These are phyloP conservation scores for Suillus subalutaceus DNA, from an alignment of 768 basidiomycete species.

Conservation along the genomic window DNA sequence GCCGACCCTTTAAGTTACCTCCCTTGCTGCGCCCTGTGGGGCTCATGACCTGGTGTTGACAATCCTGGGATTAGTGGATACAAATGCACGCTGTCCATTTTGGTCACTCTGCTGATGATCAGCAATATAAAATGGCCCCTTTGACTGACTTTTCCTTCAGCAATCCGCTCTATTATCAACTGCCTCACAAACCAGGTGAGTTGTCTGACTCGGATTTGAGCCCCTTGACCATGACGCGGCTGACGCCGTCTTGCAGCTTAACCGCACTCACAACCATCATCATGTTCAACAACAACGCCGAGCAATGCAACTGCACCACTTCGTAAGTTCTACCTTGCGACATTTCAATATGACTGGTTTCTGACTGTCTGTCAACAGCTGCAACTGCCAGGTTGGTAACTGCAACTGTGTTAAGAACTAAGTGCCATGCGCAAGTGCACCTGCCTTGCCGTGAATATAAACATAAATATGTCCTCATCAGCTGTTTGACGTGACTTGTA, in stretches of 20 bases:
- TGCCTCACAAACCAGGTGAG: not conserved
- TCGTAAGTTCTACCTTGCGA: slow-evolving; percentile 6
- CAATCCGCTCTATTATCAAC: not conserved
- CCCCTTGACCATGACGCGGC: not conserved
- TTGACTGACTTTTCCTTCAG: not conserved
- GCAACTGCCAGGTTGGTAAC: slow-evolving; percentile 11
- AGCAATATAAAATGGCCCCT: not conserved
- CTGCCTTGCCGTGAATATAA: not conserved
- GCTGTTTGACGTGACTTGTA: not conserved
- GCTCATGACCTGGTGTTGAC: not conserved
- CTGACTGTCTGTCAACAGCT: slow-evolving; percentile 6
- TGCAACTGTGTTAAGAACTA: slow-evolving; percentile 9
- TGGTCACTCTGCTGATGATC: not conserved
- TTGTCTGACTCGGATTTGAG: not conserved
- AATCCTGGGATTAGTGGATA: not conserved
- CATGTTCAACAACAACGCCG: slow-evolving; percentile 7
- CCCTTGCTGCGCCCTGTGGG: not conserved
- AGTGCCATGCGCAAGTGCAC: not conserved
- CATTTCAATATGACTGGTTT: not conserved
- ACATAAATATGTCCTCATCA: not conserved
- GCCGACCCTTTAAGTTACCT: not conserved
- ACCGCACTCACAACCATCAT: not conserved
- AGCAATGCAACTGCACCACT: slow-evolving; percentile 4
- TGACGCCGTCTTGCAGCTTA: not conserved
- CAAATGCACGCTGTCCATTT: not conserved